Percentiles rank a stretch among this genome's conserved stretches.
These are phyloP conservation scores for Rhizomucor pusillus DNA, from an alignment of 371 early-diverging fungal genomes.

Conservation along the genomic window DNA sequence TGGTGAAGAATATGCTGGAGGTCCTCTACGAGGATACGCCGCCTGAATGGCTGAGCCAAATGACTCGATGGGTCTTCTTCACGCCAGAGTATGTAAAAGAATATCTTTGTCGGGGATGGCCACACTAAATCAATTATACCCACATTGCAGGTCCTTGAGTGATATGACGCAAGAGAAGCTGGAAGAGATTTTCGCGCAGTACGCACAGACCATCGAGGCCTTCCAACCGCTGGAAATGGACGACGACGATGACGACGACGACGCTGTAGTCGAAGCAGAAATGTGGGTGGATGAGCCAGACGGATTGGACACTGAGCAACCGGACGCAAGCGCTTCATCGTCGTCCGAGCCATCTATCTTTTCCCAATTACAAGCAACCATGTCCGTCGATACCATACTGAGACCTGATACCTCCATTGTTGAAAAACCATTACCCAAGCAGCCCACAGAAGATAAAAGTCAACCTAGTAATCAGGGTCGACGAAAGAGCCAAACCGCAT, in stretches of 20 bases:
- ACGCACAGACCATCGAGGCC: slow-evolving; percentile 44
- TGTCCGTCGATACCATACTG: slow-evolving; percentile 11
- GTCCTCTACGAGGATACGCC: slow-evolving; percentile 41
- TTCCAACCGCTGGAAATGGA: slow-evolving; percentile 32
- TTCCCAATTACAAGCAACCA: slow-evolving; percentile 13
- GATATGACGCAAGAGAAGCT: slow-evolving; percentile 48
- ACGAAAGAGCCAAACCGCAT: slow-evolving; percentile 17
- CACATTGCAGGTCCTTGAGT: slow-evolving; percentile 30
- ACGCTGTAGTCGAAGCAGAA: slow-evolving; percentile 21
- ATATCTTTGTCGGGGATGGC: not conserved
- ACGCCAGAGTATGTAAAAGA: slow-evolving; percentile 43
- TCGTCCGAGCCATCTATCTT: slow-evolving; percentile 17
- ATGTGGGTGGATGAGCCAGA: slow-evolving; percentile 19
- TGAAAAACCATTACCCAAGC: slow-evolving; percentile 18
- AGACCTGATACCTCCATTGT: slow-evolving; percentile 3
- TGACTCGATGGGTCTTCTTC: slow-evolving; percentile 54
- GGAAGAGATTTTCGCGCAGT: slow-evolving; percentile 45
- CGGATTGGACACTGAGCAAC: not conserved
- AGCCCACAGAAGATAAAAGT: slow-evolving; percentile 5
- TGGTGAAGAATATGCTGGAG: slow-evolving; percentile 48
- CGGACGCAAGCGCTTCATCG: slow-evolving; percentile 7
- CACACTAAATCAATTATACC: no score
- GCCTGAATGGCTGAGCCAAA: slow-evolving; percentile 49
- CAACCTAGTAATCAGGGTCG: slow-evolving; percentile 2
- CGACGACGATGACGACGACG: slow-evolving; percentile 26